Percentiles rank a stretch among this genome's conserved stretches.
Conservation (phyloP, 2,329 filamentous ascomycete genomes). For the Fusarium nanum region DNA sequence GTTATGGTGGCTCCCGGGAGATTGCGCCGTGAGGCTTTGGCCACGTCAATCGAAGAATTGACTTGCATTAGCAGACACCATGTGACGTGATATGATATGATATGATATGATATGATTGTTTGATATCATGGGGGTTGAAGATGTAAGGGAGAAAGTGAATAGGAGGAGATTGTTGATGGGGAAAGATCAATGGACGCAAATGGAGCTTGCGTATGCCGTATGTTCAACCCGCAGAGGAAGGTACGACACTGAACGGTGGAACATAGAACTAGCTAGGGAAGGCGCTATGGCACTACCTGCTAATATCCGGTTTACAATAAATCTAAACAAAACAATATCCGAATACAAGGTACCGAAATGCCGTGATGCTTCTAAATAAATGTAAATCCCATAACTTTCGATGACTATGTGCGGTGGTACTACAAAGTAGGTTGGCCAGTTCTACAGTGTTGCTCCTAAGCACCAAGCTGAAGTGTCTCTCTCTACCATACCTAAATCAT, state of each 20-base stretch:
- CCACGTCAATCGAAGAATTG: slow-evolving; percentile 15
- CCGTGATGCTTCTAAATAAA: neutral
- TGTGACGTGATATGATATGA: slow-evolving; percentile 7
- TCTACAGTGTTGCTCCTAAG: neutral
- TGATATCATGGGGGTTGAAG: neutral
- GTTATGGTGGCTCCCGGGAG: slow-evolving; percentile 6
- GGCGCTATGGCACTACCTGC: neutral
- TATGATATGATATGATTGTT: neutral
- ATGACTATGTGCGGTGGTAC: neutral
- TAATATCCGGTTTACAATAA: neutral
- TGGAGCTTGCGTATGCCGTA: neutral
- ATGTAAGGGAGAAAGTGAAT: neutral
- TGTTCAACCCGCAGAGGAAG: neutral
- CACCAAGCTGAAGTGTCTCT: neutral
- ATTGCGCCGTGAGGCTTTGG: slow-evolving; percentile 14
- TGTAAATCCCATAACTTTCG: neutral
- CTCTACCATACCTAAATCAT: neutral
- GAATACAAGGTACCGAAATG: neutral
- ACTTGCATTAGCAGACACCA: slow-evolving; percentile 1
- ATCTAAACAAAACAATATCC: neutral
- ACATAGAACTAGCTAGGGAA: neutral
- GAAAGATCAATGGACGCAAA: neutral
- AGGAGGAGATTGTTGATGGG: slow-evolving; percentile 26
- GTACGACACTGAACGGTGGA: neutral
- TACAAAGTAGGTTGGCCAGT: neutral